Percentiles rank a stretch among this genome's conserved stretches.
phyloP scores from a whole-genome alignment of 441 rosid species.

The Capsella rubella region DNA sequence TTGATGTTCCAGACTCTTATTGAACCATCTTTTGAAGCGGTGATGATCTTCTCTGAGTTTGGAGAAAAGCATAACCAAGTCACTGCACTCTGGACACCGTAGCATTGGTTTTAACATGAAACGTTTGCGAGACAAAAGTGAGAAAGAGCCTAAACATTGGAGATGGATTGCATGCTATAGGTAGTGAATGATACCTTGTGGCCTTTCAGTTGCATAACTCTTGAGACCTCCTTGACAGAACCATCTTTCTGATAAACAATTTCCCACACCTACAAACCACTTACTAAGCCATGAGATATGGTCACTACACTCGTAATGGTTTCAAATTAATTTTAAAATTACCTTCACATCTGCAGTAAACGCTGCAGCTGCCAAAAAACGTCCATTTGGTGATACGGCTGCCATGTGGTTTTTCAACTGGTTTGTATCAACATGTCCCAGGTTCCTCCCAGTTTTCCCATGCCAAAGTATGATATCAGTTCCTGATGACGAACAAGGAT shows the following conservation, averaged over 20 bases:
- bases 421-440: slow-evolving; percentile 77
- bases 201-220: slow-evolving; percentile 96
- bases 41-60: slow-evolving; percentile 87
- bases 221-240: slow-evolving; percentile 86
- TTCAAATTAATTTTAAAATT: neutral
- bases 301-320: slow-evolving; percentile 8
- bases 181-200: slow-evolving; percentile 63
- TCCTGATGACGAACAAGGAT: slow-evolving; percentile 50
- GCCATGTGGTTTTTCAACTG: slow-evolving; percentile 95
- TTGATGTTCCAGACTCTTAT: slow-evolving; percentile 95
- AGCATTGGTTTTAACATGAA: slow-evolving; percentile 29
- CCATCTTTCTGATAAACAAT: slow-evolving; percentile 94
- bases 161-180: slow-evolving; percentile 18
- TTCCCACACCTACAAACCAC: slow-evolving; percentile 77
- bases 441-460: slow-evolving; percentile 81
- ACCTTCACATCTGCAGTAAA: slow-evolving; percentile 99
- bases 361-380: slow-evolving; percentile 98
- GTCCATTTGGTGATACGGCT: slow-evolving; percentile 94
- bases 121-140: slow-evolving; percentile 16
- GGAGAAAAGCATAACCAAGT: slow-evolving; percentile 94
- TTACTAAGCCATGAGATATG: slow-evolving; percentile 19
- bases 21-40: slow-evolving; percentile 96
- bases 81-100: slow-evolving; percentile 55
- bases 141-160: slow-evolving; percentile 11
- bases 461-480: slow-evolving; percentile 98